Base-by-base conservation (phyloP, 202 grass and related monocot genomes). In the Carex arenaria region DNA sequence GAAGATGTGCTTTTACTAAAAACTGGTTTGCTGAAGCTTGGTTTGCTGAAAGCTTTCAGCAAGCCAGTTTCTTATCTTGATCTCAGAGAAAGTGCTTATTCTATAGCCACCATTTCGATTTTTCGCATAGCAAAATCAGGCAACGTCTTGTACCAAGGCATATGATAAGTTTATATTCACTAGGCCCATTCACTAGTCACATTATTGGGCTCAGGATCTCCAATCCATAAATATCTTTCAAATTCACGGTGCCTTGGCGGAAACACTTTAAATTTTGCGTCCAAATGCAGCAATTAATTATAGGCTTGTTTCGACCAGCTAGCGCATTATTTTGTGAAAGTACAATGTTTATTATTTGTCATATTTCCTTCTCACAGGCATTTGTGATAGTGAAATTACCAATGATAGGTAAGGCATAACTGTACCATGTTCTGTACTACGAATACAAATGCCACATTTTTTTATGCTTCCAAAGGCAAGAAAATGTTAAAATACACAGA, bases 191-290 rank as follows among this genome's bases (percentile, higher is more conserved):
- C 1, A 30, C 22, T 74, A 47, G 45, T 74, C 10, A 8, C 7
- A 74, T 74, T 74, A 74, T 74, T 74, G 45, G 70, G 70, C 45
- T 74, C 22, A 49, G 10, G n/a, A 26, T 72, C 10, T 71, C 10
- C 68, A 23, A 45, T 67, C 65, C 31, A 36, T n/a, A 32, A 32
- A 32, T 32, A 32, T 32, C 23, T 61, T 9, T 10, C 59, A 61
- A 20, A 20, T 61, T 61, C 59, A 61, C 59, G 0, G 10, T 22
- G 7, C 7, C 59, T 20, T 19, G n/a, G 0, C 7, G 57, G 5
- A 61, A 61, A 23, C 2, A 19, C 19, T 61, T 61, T 10, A 19
- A 61, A 22, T 23, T 62, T 19, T 10, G 45, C 9, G 45, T 64
- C 23, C 20, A 64, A 30, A 64, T 5, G 10, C 23, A 10, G 10